A percentile compares a stretch with the other conserved stretches of the same genome.
phyloP scores from a whole-genome alignment of 1,284 basidiomycete species.

The Moniliophthora roreri region DNA sequence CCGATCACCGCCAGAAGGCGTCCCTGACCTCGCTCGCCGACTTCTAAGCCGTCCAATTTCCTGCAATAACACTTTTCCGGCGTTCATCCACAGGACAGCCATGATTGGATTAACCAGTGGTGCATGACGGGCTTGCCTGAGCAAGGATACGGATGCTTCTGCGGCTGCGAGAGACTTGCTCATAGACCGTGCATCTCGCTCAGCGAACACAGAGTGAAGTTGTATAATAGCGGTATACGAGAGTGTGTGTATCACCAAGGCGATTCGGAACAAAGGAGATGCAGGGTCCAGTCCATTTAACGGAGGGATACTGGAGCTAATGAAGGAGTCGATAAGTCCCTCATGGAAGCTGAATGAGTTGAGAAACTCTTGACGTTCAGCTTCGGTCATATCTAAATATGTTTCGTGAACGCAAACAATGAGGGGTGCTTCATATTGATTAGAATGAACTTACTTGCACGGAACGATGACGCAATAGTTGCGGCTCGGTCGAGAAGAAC shows the following conservation, averaged over 20 bases:
- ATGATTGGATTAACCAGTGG: not conserved
- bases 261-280: not conserved
- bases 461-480: not conserved
- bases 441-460: not conserved
- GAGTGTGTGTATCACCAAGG: not conserved
- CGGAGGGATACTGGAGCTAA: not conserved
- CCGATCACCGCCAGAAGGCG: not conserved
- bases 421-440: not conserved
- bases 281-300: not conserved
- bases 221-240: not conserved
- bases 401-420: not conserved
- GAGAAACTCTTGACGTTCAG: not conserved
- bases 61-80: not conserved
- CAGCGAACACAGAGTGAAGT: not conserved
- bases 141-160: not conserved
- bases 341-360: not conserved
- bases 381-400: not conserved
- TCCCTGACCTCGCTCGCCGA: not conserved
- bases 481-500: not conserved
- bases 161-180: conserved; percentile 4
- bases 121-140: not conserved
- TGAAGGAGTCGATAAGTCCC: conserved; percentile 1
- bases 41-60: not conserved
- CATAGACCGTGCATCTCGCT: not conserved
- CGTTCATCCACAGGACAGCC: not conserved